phyloP scores from a whole-genome alignment of 1,139 yeast genomes.

The Pichia sp. region DNA sequence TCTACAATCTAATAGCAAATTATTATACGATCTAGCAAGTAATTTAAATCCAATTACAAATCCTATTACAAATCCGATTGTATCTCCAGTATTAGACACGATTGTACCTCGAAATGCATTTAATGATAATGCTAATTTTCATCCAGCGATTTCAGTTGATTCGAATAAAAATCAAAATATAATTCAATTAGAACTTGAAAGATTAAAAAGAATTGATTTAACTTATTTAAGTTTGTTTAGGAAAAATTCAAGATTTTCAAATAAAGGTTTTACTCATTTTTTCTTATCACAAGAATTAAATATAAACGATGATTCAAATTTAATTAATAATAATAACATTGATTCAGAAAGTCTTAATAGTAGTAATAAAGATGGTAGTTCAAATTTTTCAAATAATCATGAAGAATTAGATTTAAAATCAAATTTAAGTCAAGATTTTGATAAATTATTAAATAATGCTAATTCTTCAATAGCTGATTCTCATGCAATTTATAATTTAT shows the following conservation, averaged over 20 bases:
- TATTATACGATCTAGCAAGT: neutral
- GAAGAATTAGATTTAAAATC: neutral
- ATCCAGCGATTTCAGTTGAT: neutral
- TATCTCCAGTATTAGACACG: constrained; percentile 1
- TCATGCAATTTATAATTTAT: constrained; percentile 48
- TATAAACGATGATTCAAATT: neutral
- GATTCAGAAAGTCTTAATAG: neutral
- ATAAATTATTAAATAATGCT: neutral
- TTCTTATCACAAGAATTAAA: constrained; percentile 77
- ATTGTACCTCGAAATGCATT: neutral
- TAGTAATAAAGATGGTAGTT: neutral
- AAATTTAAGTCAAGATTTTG: neutral
- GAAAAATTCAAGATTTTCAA: constrained; percentile 30
- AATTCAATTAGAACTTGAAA: constrained; percentile 9
- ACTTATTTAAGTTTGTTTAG: constrained; percentile 46
- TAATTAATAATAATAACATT: neutral
- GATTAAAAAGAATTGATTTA: constrained; percentile 34
- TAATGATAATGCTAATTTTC: neutral
- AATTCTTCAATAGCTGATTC: neutral
- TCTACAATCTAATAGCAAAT: neutral
- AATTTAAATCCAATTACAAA: neutral
- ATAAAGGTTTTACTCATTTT: constrained; percentile 33
- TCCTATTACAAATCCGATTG: neutral
- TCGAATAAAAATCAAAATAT: neutral
- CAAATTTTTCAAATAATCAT: too few relatives aligned